Percentiles rank a stretch among this genome's conserved stretches.
phyloP scores from a whole-genome alignment of 2,329 filamentous ascomycete genomes.

The Ceratocystis colombiana region DNA sequence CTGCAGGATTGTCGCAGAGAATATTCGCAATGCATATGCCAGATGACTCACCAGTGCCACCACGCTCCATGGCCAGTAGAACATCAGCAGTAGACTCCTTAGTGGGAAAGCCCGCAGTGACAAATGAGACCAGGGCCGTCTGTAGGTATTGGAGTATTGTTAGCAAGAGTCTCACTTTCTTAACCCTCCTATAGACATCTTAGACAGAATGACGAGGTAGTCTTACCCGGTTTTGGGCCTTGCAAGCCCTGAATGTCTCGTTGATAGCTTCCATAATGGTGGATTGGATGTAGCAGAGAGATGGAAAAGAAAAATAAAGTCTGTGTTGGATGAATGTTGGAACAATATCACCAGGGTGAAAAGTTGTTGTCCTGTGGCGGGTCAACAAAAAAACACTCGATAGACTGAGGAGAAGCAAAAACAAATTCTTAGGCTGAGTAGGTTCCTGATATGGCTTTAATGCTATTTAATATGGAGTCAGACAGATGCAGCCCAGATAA shows the following conservation, averaged over 20 bases:
- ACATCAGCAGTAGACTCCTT: slow-evolving; percentile 74
- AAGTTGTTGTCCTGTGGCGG: not conserved
- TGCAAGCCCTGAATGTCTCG: slow-evolving; percentile 51
- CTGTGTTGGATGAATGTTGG: no score
- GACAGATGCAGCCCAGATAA: slow-evolving; percentile 13
- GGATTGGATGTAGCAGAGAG: slow-evolving; percentile 20
- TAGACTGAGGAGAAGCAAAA: not conserved
- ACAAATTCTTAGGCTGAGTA: not conserved
- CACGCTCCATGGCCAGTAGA: slow-evolving; percentile 80
- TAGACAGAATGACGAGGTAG: no score
- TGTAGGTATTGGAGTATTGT: slow-evolving; percentile 33
- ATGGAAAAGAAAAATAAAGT: not conserved
- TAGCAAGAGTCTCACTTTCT: not conserved
- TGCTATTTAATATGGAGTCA: slow-evolving; percentile 10
- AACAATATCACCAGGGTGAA: slow-evolving; percentile 6
- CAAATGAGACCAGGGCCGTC: slow-evolving; percentile 86
- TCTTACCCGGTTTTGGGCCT: slow-evolving; percentile 49
- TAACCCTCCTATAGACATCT: not conserved
- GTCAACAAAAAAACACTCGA: not conserved
- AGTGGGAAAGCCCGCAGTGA: slow-evolving; percentile 85
- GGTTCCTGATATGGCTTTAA: not conserved
- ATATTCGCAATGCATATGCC: slow-evolving; percentile 44
- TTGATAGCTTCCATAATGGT: slow-evolving; percentile 46
- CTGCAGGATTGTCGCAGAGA: not conserved
- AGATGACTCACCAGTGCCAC: slow-evolving; percentile 51